A percentile compares a stretch with the other conserved stretches of the same genome.
Evolutionary conservation across 73 alveolate genomes (phyloP).

Genomic region (Tetrahymena thermophila): DNA sequence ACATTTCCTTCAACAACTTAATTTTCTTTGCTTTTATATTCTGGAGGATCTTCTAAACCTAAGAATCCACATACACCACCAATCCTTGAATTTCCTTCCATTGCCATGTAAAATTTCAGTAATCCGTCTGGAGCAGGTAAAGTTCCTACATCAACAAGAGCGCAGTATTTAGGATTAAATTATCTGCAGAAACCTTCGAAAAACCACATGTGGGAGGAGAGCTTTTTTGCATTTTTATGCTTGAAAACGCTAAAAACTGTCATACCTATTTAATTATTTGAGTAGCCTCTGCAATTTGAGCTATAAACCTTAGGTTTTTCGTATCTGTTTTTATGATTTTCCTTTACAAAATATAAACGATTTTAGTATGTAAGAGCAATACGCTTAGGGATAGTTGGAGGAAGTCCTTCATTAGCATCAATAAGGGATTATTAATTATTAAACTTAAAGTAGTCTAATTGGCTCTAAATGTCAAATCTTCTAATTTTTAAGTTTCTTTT

Average conservation of each 20-base stretch:
- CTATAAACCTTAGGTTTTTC: neutral
- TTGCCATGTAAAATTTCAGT: slow-evolving; percentile 9
- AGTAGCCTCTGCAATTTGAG: neutral
- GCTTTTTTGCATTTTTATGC: slow-evolving; percentile 23
- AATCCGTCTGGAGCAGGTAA: slow-evolving; percentile 28
- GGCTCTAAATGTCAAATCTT: neutral
- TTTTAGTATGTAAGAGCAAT: neutral
- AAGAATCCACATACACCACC: slow-evolving; percentile 47
- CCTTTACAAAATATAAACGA: neutral
- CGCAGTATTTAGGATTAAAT: slow-evolving; percentile 31
- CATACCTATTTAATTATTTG: neutral
- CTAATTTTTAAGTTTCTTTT: neutral
- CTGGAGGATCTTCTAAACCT: slow-evolving; percentile 16
- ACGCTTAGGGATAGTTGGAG: neutral
- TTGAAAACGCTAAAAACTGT: slow-evolving; percentile 36
- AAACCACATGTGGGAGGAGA: slow-evolving; percentile 45
- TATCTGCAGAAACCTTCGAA: slow-evolving; percentile 43
- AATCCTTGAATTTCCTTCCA: slow-evolving; percentile 31
- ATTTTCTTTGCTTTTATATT: neutral
- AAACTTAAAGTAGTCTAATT: neutral
- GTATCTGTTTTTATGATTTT: neutral
- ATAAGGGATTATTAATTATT: neutral
- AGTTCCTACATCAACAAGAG: slow-evolving; percentile 42
- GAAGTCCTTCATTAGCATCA: neutral
- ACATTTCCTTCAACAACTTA: neutral